Evolutionary conservation across 1,284 basidiomycete genomes (phyloP).

Genomic region (Cutaneotrichosporon sp.): DNA sequence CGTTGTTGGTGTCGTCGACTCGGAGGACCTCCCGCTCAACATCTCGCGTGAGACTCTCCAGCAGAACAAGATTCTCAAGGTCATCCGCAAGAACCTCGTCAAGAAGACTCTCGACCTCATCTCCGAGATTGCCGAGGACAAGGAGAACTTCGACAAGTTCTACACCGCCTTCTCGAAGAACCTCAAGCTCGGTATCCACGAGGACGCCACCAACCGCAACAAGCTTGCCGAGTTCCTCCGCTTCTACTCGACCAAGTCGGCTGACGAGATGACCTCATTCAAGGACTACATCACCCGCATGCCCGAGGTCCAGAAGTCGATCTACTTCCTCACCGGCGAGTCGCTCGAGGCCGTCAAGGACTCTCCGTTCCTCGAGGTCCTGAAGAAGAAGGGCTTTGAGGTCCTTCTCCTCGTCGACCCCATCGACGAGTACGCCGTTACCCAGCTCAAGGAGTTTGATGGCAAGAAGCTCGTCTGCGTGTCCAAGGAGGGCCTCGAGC

Average conservation of each 20-base stretch:
- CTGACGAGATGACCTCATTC: constrained; percentile 89
- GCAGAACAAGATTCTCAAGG: constrained; percentile 99
- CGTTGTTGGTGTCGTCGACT: constrained; percentile 99
- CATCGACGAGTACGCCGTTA: constrained; percentile 96
- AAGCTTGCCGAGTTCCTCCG: constrained; percentile 99
- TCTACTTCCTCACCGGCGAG: constrained; percentile 99
- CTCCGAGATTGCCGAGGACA: constrained; percentile 97
- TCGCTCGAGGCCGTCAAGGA: constrained; percentile 86
- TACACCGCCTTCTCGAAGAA: constrained; percentile 93
- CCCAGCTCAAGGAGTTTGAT: constrained; percentile 99
- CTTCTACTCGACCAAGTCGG: constrained; percentile 95
- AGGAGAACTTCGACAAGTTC: constrained; percentile 98
- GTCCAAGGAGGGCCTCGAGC: constrained; percentile 98
- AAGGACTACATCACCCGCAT: constrained; percentile 99
- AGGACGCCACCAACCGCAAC: constrained; percentile 97
- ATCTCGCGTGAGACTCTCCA: constrained; percentile 99
- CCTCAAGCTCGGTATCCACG: constrained; percentile 98
- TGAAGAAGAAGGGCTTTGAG: constrained; percentile 99
- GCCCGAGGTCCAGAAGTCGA: constrained; percentile 98
- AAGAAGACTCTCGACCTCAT: constrained; percentile 98
- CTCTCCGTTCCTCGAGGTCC: constrained; percentile 98
- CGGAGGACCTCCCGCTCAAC: constrained; percentile 98
- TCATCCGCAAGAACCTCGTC: constrained; percentile 79
- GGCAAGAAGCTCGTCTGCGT: constrained; percentile 98
- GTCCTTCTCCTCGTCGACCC: constrained; percentile 97